Evolutionary conservation across 1,139 yeast genomes (phyloP).

Genomic region (Oligophagozyma castellii): DNA sequence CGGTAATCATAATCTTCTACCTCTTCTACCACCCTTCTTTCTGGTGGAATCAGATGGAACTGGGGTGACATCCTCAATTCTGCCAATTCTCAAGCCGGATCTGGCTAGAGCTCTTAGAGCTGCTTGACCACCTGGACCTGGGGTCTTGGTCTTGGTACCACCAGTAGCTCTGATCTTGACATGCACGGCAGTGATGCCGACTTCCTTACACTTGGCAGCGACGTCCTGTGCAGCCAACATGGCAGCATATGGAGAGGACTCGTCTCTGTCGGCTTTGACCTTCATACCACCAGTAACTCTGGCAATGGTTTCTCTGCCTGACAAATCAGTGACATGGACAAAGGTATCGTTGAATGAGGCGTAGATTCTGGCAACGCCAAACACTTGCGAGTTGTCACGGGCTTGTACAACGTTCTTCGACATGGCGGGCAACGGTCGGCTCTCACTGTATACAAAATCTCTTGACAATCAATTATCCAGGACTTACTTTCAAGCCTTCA

Average conservation of each 20-base stretch:
- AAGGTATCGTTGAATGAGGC: conserved; percentile 99
- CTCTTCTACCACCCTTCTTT: conserved; percentile 99
- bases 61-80: conserved; percentile 99
- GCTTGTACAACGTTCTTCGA: conserved; percentile 38
- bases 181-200: conserved; percentile 99
- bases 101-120: conserved; percentile 99
- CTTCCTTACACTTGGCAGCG: conserved; percentile 98
- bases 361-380: conserved; percentile 99
- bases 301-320: conserved; percentile 99
- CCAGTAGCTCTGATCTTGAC: conserved; percentile 99
- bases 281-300: conserved; percentile 99
- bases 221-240: conserved; percentile 99
- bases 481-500: too few relatives aligned
- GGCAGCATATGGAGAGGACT: conserved; percentile 99
- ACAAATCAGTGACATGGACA: conserved; percentile 98
- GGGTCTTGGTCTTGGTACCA: conserved; percentile 99
- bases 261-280: conserved; percentile 99
- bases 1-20: conserved; percentile 85
- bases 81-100: conserved; percentile 99
- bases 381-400: conserved; percentile 95
- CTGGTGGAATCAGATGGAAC: conserved; percentile 99
- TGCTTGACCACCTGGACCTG: conserved; percentile 99
- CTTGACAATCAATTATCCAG: too few relatives aligned
- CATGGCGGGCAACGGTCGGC: too few relatives aligned
- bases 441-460: too few relatives aligned